Percentiles rank a stretch among this genome's conserved stretches.
Conservation (phyloP, 225 moss, liverwort and hornwort genomes). For the Polytrichum commune region DNA sequence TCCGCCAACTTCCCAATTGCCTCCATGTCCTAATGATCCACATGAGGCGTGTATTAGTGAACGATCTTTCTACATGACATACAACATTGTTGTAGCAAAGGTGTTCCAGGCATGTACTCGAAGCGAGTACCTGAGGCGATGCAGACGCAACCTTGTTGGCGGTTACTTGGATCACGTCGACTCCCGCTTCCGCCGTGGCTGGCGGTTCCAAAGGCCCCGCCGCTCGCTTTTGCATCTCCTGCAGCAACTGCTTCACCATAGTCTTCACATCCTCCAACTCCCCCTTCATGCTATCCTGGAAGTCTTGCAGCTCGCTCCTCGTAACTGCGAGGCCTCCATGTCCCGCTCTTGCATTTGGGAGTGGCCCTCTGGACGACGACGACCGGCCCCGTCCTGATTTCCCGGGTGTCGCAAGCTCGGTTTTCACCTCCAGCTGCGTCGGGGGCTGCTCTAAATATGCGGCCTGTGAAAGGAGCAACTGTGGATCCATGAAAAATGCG, state of each 20-base stretch:
- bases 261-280: not conserved
- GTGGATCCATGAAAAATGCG: not conserved
- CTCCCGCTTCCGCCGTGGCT: no score
- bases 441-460: not conserved
- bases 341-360: not conserved
- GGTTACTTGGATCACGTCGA: not conserved
- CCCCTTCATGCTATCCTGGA: no score
- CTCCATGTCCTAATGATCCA: no score
- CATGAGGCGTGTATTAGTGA: no score
- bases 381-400: not conserved
- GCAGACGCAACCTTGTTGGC: no score
- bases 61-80: no score
- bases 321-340: not conserved
- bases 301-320: not conserved
- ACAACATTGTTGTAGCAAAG: no score
- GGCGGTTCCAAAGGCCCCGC: no score
- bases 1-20: no score
- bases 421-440: not conserved
- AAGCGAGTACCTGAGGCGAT: no score
- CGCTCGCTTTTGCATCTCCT: not conserved
- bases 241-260: not conserved
- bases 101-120: no score
- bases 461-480: not conserved
- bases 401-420: not conserved
- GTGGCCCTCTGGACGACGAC: not conserved